Evolutionary conservation across 2,329 filamentous ascomycete genomes (phyloP), one percentile per base, ranked within the genome.

Genomic region (Cercospora sojina): DNA sequence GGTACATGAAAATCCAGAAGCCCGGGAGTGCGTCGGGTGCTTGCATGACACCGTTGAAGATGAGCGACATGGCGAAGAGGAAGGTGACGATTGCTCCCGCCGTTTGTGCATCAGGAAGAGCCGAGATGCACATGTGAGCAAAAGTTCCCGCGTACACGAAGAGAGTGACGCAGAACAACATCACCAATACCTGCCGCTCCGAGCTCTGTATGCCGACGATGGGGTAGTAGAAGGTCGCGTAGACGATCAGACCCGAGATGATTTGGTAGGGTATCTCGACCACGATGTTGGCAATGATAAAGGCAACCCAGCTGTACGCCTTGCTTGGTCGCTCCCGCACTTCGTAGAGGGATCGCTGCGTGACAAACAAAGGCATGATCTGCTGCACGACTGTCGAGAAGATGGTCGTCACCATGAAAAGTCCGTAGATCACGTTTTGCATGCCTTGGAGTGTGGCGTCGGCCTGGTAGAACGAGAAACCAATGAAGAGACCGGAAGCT

Each of bases 1-100:
- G 84, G 77, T 91, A 90, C 90, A 92, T 92, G 80, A 91, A 92
- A 67, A 87, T 87, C 90, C 90, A 93, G 80, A 92, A 92, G 0
- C 86, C 83, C 0, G 90, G 90, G 1, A 92, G 81, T 0, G 83
- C 81, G 3, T 74, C 67, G 5, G 0, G 88, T 85, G 83, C 77
- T 67, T 89, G 86, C 62, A 92, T 79, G 3, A 91, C 89, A 74
- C 88, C 82, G 70, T 81, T 78, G 72, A 83, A 79, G 70, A 81
- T 80, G 2, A 84, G 76, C 4, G 67, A 81, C 76, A 85, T 83
- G n/a, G 83, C 80, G 65, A 78, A 77, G 23, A 77, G 70, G 12
- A 76, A 80, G 70, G 74, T 82, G 5, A 80, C 87, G 18, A 91
- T 77, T 56, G 85, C 87, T 5, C 85, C 86, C 5, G 89, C 90